Conservation (phyloP, 257 asterid species). For the Solanum clarkiae region DNA sequence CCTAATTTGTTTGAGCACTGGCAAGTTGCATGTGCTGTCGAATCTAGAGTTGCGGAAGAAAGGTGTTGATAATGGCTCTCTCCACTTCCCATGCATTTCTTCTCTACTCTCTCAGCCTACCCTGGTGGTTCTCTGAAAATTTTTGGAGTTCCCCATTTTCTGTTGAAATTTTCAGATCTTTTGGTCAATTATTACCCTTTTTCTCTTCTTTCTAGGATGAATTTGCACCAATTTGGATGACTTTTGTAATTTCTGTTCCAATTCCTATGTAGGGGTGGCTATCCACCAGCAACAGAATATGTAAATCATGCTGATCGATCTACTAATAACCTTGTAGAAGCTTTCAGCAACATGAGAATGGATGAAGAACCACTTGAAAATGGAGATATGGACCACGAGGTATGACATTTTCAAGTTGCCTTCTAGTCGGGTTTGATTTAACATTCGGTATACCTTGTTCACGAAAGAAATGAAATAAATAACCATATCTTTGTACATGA, state of each 20-base stretch:
- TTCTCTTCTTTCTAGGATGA: neutral
- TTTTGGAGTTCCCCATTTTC: neutral
- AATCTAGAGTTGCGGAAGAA: slow-evolving; percentile 51
- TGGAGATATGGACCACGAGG: slow-evolving; percentile 77
- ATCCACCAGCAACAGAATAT: slow-evolving; percentile 67
- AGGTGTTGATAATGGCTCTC: slow-evolving; percentile 6
- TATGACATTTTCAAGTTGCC: slow-evolving; percentile 7
- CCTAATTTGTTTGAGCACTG: slow-evolving; percentile 85
- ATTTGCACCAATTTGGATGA: neutral
- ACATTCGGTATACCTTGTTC: neutral
- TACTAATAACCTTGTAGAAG: slow-evolving; percentile 65
- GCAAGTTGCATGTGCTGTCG: slow-evolving; percentile 85
- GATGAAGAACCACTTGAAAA: slow-evolving; percentile 68
- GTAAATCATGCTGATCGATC: slow-evolving; percentile 48
- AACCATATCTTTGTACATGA: neutral
- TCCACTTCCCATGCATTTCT: neutral
- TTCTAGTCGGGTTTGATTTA: neutral
- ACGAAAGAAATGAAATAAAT: neutral
- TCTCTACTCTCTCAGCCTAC: neutral
- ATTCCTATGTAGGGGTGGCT: slow-evolving; percentile 40
- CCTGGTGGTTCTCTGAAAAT: neutral
- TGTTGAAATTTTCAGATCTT: neutral
- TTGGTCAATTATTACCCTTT: neutral
- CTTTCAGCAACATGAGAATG: slow-evolving; percentile 55
- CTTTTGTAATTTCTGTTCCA: slow-evolving; percentile 1